Percentiles rank a stretch among this genome's conserved stretches.
phyloP scores from a whole-genome alignment of 1,284 basidiomycete species.

The Irpex rosettiformis region DNA sequence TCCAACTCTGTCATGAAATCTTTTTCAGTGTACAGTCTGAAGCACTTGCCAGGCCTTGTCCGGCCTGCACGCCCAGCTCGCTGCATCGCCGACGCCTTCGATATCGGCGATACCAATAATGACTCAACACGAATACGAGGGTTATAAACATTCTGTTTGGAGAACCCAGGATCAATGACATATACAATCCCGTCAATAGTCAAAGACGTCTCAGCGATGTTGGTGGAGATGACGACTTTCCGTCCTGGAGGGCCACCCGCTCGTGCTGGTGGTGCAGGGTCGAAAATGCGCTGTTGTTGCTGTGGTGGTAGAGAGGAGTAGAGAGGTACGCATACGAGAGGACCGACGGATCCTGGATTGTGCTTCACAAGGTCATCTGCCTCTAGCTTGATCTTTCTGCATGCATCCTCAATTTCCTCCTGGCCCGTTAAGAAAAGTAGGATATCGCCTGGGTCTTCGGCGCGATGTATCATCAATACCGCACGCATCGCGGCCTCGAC shows the following conservation, averaged over 20 bases:
- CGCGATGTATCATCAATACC: constrained; percentile 96
- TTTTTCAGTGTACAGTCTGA: constrained; percentile 95
- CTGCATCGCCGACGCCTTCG: constrained; percentile 95
- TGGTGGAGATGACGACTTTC: constrained; percentile 95
- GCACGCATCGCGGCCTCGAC: constrained; percentile 97
- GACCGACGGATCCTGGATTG: constrained; percentile 78
- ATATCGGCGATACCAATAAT: constrained; percentile 91
- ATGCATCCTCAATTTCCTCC: constrained; percentile 98
- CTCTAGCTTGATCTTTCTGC: constrained; percentile 89
- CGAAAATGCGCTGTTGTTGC: constrained; percentile 96
- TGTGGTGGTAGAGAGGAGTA: constrained; percentile 92
- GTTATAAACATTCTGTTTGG: constrained; percentile 97
- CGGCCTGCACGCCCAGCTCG: constrained; percentile 95
- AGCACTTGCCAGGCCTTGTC: constrained; percentile 96
- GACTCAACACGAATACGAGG: constrained; percentile 96
- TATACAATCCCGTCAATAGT: constrained; percentile 99
- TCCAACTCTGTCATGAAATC: constrained; percentile 96
- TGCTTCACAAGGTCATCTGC: constrained; percentile 76
- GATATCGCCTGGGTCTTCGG: constrained; percentile 92
- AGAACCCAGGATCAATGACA: constrained; percentile 97
- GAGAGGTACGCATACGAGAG: constrained; percentile 85
- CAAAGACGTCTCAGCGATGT: constrained; percentile 96
- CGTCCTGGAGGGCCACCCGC: constrained; percentile 79
- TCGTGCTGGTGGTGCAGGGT: constrained; percentile 70
- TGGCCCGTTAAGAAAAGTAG: constrained; percentile 96